Base-by-base conservation (phyloP, 805 yeast genomes). In the Candida insectalens region DNA sequence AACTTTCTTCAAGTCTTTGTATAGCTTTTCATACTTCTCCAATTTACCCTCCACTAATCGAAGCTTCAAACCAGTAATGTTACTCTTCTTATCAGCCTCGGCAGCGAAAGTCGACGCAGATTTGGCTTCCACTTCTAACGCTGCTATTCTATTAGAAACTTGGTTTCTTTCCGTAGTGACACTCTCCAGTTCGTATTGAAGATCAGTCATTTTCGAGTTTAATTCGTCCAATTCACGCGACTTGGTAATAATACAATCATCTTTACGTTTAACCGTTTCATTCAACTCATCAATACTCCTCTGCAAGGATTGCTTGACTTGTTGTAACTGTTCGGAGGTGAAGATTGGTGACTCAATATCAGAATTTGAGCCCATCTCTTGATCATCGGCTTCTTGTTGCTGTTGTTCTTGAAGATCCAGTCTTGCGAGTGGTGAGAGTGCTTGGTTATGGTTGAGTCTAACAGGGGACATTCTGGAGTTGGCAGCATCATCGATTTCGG, bases 381-480 rank as follows among this genome's bases (percentile, higher is more conserved):
- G n/a, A n/a, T n/a, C n/a, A 18, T 26, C 40, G 3, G 36, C 36
- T 12, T 39, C 41, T 19, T 43, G 43, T 14, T 43, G 31, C 16
- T 42, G 43, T 4, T 36, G 47, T n/a, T 43, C 43, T 15, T 47
- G 39, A 13, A 23, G 18, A 9, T 13, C 18, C 16, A 5, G 6
- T 19, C 6, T 12, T 10, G 25, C 17, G 7, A 18, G 26, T 19
- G 26, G 30, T 43, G 49, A 26, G 47, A 37, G 3, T 42, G 35
- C 14, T 50, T 42, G 6, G 38, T 38, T 23, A n/a, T n/a, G n/a
- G 38, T 38, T 17, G 40, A 47, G 32, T 30, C 47, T 44, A n/a
- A 47, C 41, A 14, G 55, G 51, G 15, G 52, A 47, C 50, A 47
- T 30, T 19, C 12, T 29, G n/a, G 25, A 10, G 9, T 34, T 34